Base-by-base conservation (phyloP, 2,329 filamentous ascomycete genomes). In the Alternaria angustiovoidea region DNA sequence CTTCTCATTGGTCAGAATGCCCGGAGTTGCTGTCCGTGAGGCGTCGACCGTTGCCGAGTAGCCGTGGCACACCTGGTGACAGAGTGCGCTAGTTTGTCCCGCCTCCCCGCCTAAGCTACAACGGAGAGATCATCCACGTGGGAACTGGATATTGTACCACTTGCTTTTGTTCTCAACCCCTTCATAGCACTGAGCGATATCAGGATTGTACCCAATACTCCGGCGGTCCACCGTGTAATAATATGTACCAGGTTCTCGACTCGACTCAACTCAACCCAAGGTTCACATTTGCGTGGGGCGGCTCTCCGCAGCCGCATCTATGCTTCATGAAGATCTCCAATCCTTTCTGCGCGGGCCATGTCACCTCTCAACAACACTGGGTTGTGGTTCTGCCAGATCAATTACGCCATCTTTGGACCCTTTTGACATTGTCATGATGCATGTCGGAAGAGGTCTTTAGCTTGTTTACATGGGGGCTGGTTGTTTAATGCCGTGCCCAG, bases 91-190 rank as follows among this genome's bases (percentile, higher is more conserved):
- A 51, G 34, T 28, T 43, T 39, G 11, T 56, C 46, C 57, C 57
- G 53, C 53, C 48, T 60, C 57, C 57, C 57, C 57, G 57, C 53
- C 28, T 30, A 46, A 53, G 47, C 57, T 52, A 60, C 53, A 38
- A 41, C 41, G 41, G 34, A 57, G 34, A 57, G 46, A 26, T 12
- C 41, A 57, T 60, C 46, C 57, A 60, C 47, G 57, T 60, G 57
- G 53, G 26, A 59, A 44, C 28, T 44, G 42, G 32, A 48, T 30
- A 34, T 14, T 53, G 49, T 46, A n/a, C 12, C 12, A 34, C 11
- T 32, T 51, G 5, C 42, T 38, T 57, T 39, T 44, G 20, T 30
- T 12, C 20, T 16, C 24, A 18, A 38, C 20, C 44, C 30, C 30
- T 52, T 47, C 44, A 26, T 36, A 42, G 49, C 38, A 36, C 18